Base-by-base conservation (phyloP, 148 eudicot species). In the Chenopodium suecicum region DNA sequence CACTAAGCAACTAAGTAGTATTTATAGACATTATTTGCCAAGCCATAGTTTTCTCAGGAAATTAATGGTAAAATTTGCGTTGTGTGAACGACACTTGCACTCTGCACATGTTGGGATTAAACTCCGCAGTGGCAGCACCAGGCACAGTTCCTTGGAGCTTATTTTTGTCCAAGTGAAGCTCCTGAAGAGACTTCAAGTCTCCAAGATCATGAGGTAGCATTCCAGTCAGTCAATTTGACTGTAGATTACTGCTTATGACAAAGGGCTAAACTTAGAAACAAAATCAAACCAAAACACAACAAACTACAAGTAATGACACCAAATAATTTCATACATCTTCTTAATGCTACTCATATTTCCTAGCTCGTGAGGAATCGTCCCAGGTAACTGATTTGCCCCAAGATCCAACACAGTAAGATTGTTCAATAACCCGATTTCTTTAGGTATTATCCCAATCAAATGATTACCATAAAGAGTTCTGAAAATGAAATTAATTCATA, bases 151-250 rank as follows among this genome's bases (percentile, higher is more conserved):
- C 98, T 80, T 79, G 89, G 85, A 97, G 92, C 89, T 85, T 94
- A 86, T 94, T 97, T 79, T 93, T 92, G 76, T 92, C 97, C 78
- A 97, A 70, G 72, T 87, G 86, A 84, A 97, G 93, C 80, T 94
- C 97, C 86, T 91, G 86, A 75, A 97, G 97, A 76, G 84, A 77
- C 44, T 87, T 86, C 80, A 97, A 85, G 62, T 86, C 85, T 67
- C 92, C 91, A 82, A 97, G 89, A 84, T 91, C 91, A 10, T 82
- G 81, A 56, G 97, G 97, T 80, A 97, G 81, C 68, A 52, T 85
- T 73, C 99, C 98, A 14, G 92, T 91, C 79, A 97, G 86, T 76
- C 87, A 93, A 86, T 97, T 97, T 4, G 95, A 94, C 69, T 89
- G 88, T 77, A 97, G 88, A 77, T 94, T 94, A 80, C 99, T 97